phyloP scores from a whole-genome alignment of 257 asterid species.

The Primulina huaijiensis region DNA sequence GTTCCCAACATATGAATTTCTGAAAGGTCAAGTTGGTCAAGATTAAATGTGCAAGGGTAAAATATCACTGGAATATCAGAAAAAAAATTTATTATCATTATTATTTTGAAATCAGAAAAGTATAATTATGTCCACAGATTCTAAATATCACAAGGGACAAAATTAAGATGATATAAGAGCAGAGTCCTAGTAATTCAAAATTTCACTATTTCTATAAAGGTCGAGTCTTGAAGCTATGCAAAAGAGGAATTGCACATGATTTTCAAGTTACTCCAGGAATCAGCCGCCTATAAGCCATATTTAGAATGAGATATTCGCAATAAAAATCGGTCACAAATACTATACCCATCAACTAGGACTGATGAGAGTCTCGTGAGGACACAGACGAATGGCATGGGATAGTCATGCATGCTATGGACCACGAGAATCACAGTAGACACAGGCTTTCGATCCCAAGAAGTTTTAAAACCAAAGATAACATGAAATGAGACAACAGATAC shows the following conservation, averaged over 20 bases:
- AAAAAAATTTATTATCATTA: too few species aligned
- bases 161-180: neutral
- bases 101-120: too few species aligned
- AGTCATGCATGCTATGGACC: too few species aligned
- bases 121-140: neutral
- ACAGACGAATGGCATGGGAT: too few species aligned
- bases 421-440: too few species aligned
- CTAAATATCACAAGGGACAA: neutral
- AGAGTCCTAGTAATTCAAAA: slow-evolving; percentile 3
- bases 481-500: too few species aligned
- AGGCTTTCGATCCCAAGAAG: too few species aligned
- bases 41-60: slow-evolving; percentile 19
- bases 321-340: neutral
- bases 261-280: slow-evolving; percentile 4
- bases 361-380: too few species aligned
- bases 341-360: neutral
- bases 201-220: neutral
- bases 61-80: neutral
- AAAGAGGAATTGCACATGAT: slow-evolving; percentile 1
- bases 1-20: slow-evolving; percentile 82
- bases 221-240: neutral
- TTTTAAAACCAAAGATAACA: too few species aligned
- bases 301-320: neutral
- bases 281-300: neutral
- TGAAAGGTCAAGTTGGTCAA: slow-evolving; percentile 33